These are phyloP conservation scores for Lignosus rhinocerotis DNA, from an alignment of 1,284 basidiomycete genomes.

Conservation along the genomic window DNA sequence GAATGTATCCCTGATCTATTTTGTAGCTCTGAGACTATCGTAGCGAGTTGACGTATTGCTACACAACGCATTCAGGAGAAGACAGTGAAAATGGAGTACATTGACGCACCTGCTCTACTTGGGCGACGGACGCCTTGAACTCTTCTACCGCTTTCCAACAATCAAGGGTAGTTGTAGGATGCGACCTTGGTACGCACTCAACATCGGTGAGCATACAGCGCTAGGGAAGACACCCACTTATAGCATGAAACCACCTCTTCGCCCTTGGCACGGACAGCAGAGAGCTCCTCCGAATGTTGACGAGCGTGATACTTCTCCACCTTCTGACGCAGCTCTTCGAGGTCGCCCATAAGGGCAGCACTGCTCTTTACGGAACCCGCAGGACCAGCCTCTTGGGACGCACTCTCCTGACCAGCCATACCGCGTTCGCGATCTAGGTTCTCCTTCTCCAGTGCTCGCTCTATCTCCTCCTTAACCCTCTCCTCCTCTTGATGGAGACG, in stretches of 20 bases:
- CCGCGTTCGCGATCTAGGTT: slow-evolving; percentile 71
- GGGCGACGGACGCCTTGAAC: slow-evolving; percentile 71
- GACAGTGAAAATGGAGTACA: not conserved
- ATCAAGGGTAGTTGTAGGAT: slow-evolving; percentile 62
- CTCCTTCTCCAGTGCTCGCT: slow-evolving; percentile 74
- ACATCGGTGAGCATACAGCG: not conserved
- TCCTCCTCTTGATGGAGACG: slow-evolving; percentile 67
- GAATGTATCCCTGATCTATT: slow-evolving; percentile 1
- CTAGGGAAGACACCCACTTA: slow-evolving; percentile 46
- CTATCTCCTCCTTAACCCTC: slow-evolving; percentile 64
- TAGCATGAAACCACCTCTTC: slow-evolving; percentile 74
- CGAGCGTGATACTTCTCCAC: slow-evolving; percentile 72
- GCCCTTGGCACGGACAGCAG: slow-evolving; percentile 56
- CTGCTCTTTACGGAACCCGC: slow-evolving; percentile 59
- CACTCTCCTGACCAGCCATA: slow-evolving; percentile 45
- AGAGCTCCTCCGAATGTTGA: slow-evolving; percentile 53
- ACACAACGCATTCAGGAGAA: slow-evolving; percentile 15
- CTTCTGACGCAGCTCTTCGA: slow-evolving; percentile 70
- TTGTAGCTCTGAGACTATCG: slow-evolving; percentile 35
- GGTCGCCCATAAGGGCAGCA: slow-evolving; percentile 62
- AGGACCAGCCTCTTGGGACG: slow-evolving; percentile 28
- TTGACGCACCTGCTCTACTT: slow-evolving; percentile 60
- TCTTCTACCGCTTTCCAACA: slow-evolving; percentile 77
- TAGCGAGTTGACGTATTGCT: slow-evolving; percentile 60
- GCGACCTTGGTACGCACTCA: slow-evolving; percentile 43